Conservation (phyloP, 208 protist species). For the Acanthamoeba lenticulata region DNA sequence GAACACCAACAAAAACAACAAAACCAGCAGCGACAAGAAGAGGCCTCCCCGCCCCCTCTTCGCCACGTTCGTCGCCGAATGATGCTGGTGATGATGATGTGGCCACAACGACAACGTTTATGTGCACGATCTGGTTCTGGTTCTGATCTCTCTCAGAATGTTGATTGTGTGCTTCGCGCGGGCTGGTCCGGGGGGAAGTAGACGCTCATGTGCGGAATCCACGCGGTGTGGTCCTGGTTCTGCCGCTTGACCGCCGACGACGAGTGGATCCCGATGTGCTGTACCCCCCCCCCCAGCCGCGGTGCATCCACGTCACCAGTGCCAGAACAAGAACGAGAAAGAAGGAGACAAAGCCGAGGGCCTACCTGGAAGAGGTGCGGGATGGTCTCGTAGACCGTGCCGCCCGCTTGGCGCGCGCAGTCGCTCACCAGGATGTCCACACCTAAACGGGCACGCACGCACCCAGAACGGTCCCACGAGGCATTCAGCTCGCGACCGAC, state of each 20-base stretch:
- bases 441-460: not conserved
- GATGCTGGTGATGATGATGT: no score
- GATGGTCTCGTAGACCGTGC: not conserved
- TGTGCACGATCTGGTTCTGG: no score
- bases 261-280: slow-evolving; percentile 38
- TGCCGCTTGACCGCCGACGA: not conserved
- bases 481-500: not conserved
- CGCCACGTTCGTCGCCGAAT: no score
- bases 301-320: no score
- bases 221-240: not conserved
- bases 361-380: not conserved
- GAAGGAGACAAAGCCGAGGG: no score
- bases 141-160: no score
- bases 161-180: no score
- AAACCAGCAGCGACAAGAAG: no score
- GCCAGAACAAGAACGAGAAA: no score
- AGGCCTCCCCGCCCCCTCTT: no score
- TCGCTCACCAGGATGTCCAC: not conserved
- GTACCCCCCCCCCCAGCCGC: not conserved
- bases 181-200: not conserved
- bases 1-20: no score
- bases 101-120: no score
- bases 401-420: not conserved
- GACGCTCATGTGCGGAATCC: not conserved
- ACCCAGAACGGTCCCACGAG: not conserved